Conservation (phyloP, 495 filamentous ascomycete species). For the Aspergillus biplanus region DNA sequence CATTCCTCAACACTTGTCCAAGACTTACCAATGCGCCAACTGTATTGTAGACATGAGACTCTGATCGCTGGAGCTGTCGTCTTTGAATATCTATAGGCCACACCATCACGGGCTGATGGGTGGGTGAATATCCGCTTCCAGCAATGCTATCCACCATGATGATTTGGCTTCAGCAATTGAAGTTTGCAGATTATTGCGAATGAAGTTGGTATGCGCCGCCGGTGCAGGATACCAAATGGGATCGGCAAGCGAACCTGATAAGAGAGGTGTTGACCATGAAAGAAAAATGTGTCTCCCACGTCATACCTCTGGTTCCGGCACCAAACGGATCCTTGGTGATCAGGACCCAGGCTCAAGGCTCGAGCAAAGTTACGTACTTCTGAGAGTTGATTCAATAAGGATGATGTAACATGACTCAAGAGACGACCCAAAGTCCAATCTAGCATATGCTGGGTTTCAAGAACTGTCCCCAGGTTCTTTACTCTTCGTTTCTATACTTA, state of each 20-base stretch:
- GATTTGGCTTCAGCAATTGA: slow-evolving; percentile 5
- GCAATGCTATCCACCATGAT: background rate
- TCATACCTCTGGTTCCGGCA: background rate
- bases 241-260: slow-evolving; percentile 1
- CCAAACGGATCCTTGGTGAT: background rate
- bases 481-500: background rate
- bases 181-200: background rate
- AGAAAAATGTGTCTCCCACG: slow-evolving; percentile 1
- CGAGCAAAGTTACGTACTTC: background rate
- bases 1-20: background rate
- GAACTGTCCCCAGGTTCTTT: background rate
- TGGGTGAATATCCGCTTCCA: background rate
- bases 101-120: background rate
- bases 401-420: slow-evolving; percentile 2
- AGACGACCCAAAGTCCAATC: background rate
- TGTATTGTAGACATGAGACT: background rate
- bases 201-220: background rate
- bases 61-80: background rate
- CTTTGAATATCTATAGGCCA: background rate
- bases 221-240: background rate
- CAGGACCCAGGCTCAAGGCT: slow-evolving; percentile 1
- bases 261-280: slow-evolving; percentile 5
- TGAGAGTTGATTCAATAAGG: background rate
- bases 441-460: background rate
- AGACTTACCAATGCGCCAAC: slow-evolving; percentile 3